These are phyloP conservation scores for Coniella vitis DNA, from an alignment of 2,329 filamentous ascomycete genomes.

Conservation along the genomic window DNA sequence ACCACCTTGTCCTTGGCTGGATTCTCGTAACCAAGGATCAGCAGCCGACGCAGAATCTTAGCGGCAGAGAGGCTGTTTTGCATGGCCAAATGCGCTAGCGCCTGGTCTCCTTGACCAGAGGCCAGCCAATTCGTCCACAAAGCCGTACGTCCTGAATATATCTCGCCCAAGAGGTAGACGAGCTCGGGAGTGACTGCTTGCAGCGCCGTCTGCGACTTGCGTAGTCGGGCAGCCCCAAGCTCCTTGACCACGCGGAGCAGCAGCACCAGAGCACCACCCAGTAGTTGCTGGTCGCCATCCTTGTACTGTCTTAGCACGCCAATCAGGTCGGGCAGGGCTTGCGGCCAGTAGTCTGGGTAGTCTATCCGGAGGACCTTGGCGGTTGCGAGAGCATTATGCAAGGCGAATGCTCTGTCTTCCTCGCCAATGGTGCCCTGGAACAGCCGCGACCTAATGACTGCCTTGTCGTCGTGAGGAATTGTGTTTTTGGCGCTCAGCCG, in stretches of 20 bases:
- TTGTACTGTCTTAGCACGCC: conserved; percentile 54
- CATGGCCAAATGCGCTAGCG: conserved; percentile 56
- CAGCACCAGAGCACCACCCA: conserved; percentile 67
- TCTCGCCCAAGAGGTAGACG: conserved; percentile 68
- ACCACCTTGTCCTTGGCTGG: conserved; percentile 75
- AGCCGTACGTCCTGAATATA: conserved; percentile 69
- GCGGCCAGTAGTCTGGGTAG: conserved; percentile 79
- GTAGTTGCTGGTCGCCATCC: conserved; percentile 54
- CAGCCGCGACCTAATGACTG: conserved; percentile 65
- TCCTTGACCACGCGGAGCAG: conserved; percentile 87
- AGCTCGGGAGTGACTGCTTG: conserved; percentile 77
- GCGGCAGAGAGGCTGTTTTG: conserved; percentile 72
- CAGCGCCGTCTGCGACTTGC: conserved; percentile 67
- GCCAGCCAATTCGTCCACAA: conserved; percentile 60
- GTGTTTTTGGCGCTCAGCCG: conserved; percentile 56
- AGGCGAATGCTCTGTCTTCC: conserved; percentile 64
- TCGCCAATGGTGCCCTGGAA: conserved; percentile 74
- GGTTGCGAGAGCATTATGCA: conserved; percentile 82
- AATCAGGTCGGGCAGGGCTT: conserved; percentile 54
- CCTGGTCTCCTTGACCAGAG: conserved; percentile 50
- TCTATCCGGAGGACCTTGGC: conserved; percentile 87
- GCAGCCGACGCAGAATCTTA: conserved; percentile 71
- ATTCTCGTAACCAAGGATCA: conserved; percentile 76
- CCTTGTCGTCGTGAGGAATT: conserved; percentile 68
- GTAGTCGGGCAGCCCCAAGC: conserved; percentile 70